Evolutionary conservation across 257 asterid genomes (phyloP), one percentile per base, ranked within the genome.

Genomic region (Primulina huaijiensis): DNA sequence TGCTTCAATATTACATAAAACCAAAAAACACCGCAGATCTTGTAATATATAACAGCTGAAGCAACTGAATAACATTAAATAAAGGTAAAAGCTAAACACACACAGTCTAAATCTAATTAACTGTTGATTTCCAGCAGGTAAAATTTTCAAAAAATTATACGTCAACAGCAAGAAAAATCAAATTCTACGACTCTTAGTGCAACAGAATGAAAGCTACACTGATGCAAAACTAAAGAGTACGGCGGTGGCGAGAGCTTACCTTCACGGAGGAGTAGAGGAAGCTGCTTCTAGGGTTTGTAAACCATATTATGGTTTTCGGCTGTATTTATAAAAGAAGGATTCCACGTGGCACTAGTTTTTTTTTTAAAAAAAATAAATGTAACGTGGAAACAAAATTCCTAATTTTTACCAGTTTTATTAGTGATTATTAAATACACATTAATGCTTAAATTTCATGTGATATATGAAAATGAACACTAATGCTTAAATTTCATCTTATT

Each of bases 191-290:
- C 12, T 52, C 38, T 12, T 7, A 8, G 11, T 21, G n/a, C 3
- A n/a, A 40, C 11, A 14, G 20, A 1, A 20, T 16, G 65, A 9
- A 19, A 17, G 52, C 12, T 16, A 50, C 0, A 14, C 20, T 1
- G 57, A 4, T 6, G 57, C n/a, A 43, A 0, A 43, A 43, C 4
- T 14, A 7, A 50, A 63, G 72, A 17, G 20, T 57, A 29, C 7
- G 62, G 33, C 37, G 69, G 70, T 9, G 66, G 64, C 21, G 66
- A 29, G 7, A 21, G 37, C 68, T 29, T 9, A 76, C 80, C 76
- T 65, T n/a, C 2, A 68, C 70, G 72, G 30, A 65, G 65, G 69
- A 65, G 65, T 30, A 60, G 65, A 75, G 46, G 71, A 35, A 58
- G n/a, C 19, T 12, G 37, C 60, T 3, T 50, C 53, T 71, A 71